Base-by-base conservation (phyloP, 1,139 yeast genomes). In the Sugiyamaella castrensis region DNA sequence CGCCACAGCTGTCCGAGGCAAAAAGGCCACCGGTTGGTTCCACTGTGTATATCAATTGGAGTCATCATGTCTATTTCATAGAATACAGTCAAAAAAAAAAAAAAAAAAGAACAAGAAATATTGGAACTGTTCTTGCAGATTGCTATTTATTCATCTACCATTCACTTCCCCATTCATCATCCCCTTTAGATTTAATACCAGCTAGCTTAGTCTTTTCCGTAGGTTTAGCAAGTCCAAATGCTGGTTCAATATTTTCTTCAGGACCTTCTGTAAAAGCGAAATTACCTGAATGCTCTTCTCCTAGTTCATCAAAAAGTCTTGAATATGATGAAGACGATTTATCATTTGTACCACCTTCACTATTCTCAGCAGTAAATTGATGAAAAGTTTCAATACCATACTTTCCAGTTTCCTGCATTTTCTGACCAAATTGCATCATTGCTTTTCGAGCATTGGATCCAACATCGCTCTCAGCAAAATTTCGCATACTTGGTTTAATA, bases 351-450 rank as follows among this genome's bases (percentile, higher is more conserved):
- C 67, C 51, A 59, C 67, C 59, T 19, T 60, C 40, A 53, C 53
- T 46, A 58, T 43, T 33, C 52, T 74, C 80, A 8, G 89, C 83
- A 7, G 91, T 83, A 61, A 84, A 81, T 26, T 73, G 73, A 57
- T 77, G 80, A 68, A 83, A 82, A 9, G 85, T 83, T 59, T 83
- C 75, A 1, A 68, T 62, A 13, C 73, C 72, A 60, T 81, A 83
- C 56, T 76, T 78, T 34, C 95, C 88, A 1, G 97, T 88, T 61
- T 88, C 95, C 64, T 86, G 95, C 75, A 91, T 86, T 64, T 82
- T 87, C 66, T 87, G 95, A 41, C 97, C 97, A 72, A 91, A 92
- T 71, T 92, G 98, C 52, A 89, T 84, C 80, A 94, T 87, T 27
- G 98, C 98, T 61, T 87, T 79, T 57, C 79, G 82, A 8, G 98